Evolutionary conservation across 1,284 basidiomycete species (phyloP), one percentile per base, ranked within the genome.

Genomic region (Trametes versicolor): DNA sequence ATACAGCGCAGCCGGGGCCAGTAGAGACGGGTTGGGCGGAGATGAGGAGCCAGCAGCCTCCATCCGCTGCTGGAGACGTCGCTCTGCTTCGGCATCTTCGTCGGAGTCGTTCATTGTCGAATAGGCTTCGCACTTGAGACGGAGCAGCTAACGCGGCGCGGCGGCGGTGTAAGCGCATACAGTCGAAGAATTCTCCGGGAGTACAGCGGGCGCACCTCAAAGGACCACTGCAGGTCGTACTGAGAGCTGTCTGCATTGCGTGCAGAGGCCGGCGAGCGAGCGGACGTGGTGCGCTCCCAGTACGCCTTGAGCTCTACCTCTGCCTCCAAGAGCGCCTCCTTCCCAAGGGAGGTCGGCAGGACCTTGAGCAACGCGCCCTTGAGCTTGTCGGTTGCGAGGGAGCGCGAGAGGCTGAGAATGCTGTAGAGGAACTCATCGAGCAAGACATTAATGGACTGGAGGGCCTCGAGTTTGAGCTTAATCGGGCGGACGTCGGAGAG

Each of bases 401-500:
- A 92, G 68, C 87, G 82, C 3, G 95, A 82, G n/a, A 85, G 81
- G 62, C 80, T 81, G 71, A 98, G 82, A 63, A 96, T 85, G 62
- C 83, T 87, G 78, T 88, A 86, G 62, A 98, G 82, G 65, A 97
- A 85, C 78, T 98, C 96, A 78, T 98, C 96, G 66, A 98, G 87
- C 52, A 96, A 80, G 67, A 89, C 86, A 77, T 98, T 97, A 81
- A 97, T 86, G 65, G 87, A 85, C 63, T 81, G 82, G 57, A 97
- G 86, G 19, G 93, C 90, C 49, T 93, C 88, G 19, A 84, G 75
- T 64, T 89, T 87, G 76, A 97, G 86, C 74, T 89, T 91, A 67
- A 94, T 95, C n/a, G 94, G 94, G 34, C 95, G 89, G 64, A 96
- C 87, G 72, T 97, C 95, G 62, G 93, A 95, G 58, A 98, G 88